These are phyloP conservation scores for Ustulina deusta DNA, from an alignment of 2,329 filamentous ascomycete species.

Conservation along the genomic window DNA sequence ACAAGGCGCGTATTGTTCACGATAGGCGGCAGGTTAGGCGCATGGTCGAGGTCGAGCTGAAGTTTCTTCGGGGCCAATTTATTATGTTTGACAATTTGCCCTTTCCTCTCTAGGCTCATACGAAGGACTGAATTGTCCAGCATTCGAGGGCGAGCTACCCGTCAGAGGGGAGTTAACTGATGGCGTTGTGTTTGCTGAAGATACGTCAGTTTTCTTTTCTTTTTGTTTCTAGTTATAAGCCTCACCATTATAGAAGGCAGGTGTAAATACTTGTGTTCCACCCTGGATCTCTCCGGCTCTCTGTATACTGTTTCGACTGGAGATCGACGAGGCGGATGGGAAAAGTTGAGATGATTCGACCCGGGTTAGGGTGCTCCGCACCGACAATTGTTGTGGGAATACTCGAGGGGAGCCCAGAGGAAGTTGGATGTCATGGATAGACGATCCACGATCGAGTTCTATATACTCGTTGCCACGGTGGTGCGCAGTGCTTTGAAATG, in stretches of 20 bases:
- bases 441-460: neutral
- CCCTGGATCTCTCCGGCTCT: constrained; percentile 40
- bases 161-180: constrained; percentile 38
- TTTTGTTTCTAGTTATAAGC: neutral
- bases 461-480: constrained; percentile 13
- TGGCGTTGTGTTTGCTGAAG: constrained; percentile 38
- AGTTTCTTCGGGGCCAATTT: constrained; percentile 39
- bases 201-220: constrained; percentile 38
- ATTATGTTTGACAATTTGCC: constrained; percentile 30
- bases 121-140: constrained; percentile 49
- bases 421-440: neutral
- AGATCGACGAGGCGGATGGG: constrained; percentile 34
- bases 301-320: constrained; percentile 33
- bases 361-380: neutral
- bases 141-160: constrained; percentile 45
- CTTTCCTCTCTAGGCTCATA: constrained; percentile 40
- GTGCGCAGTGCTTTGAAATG: constrained; percentile 37
- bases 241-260: constrained; percentile 45
- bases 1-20: constrained; percentile 57
- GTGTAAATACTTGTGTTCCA: constrained; percentile 39
- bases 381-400: constrained; percentile 11
- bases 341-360: constrained; percentile 31
- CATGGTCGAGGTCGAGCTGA: constrained; percentile 46
- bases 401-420: constrained; percentile 1
- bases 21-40: constrained; percentile 50